Percentiles rank a stretch among this genome's conserved stretches.
phyloP scores from a whole-genome alignment of 768 basidiomycete genomes.

The Phanerochaete sordida region DNA sequence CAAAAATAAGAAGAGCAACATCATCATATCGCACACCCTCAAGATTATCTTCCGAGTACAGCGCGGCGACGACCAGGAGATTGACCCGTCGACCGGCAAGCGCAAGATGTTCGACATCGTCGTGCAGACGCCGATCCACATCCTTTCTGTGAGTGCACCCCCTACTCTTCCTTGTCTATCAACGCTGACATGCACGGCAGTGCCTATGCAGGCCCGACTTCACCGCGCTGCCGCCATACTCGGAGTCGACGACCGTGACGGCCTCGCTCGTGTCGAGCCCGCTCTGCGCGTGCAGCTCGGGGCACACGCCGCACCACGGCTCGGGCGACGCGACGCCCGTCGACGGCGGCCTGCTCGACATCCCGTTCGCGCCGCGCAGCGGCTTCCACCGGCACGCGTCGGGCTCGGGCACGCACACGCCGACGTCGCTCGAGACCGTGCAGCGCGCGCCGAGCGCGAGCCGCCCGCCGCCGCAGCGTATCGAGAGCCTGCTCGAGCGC shows the following conservation, averaged over 20 bases:
- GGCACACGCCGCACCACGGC: neutral
- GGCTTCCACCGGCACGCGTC: neutral
- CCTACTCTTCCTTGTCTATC: neutral
- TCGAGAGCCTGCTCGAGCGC: slow-evolving; percentile 34
- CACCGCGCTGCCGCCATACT: slow-evolving; percentile 77
- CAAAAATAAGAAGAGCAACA: slow-evolving; percentile 71
- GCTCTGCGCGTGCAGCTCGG: slow-evolving; percentile 9
- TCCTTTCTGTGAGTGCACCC: slow-evolving; percentile 68
- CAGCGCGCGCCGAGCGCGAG: neutral
- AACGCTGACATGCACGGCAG: slow-evolving; percentile 35
- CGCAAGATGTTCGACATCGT: slow-evolving; percentile 85
- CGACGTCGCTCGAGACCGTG: slow-evolving; percentile 1
- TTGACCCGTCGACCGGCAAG: slow-evolving; percentile 65
- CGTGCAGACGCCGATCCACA: slow-evolving; percentile 79
- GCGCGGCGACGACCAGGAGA: slow-evolving; percentile 63
- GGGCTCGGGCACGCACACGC: neutral
- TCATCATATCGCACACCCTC: slow-evolving; percentile 70
- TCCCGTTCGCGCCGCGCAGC: neutral
- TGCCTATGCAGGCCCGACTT: slow-evolving; percentile 82
- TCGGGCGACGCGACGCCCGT: neutral
- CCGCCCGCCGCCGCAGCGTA: slow-evolving; percentile 1
- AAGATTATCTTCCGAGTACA: slow-evolving; percentile 84
- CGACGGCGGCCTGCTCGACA: slow-evolving; percentile 2
- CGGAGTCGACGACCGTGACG: slow-evolving; percentile 34
- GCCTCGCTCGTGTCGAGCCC: slow-evolving; percentile 1